phyloP scores from a whole-genome alignment of 2,329 filamentous ascomycete genomes.

The Phoma sp. region DNA sequence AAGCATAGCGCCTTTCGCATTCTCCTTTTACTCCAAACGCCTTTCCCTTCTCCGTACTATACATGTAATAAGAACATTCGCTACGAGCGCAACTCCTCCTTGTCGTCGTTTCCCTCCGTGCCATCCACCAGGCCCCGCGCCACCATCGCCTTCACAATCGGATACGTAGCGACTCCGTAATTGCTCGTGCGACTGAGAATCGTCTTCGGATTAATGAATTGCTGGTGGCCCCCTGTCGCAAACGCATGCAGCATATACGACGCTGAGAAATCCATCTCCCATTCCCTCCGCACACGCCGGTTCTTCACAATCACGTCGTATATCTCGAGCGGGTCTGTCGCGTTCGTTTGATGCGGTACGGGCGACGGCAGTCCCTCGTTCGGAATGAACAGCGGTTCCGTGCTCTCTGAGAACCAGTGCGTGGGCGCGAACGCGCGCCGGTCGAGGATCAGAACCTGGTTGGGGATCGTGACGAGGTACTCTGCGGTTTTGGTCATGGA shows the following conservation, averaged over 20 bases:
- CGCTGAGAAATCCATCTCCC: slow-evolving; percentile 26
- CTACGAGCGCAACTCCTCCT: too few species aligned
- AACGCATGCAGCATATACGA: slow-evolving; percentile 31
- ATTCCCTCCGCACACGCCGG: slow-evolving; percentile 14
- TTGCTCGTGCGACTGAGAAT: slow-evolving; percentile 26
- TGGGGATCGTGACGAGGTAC: slow-evolving; percentile 18
- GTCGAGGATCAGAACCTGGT: slow-evolving; percentile 27
- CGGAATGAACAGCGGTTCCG: slow-evolving; percentile 16
- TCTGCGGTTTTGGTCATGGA: slow-evolving; percentile 20
- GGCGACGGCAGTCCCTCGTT: slow-evolving; percentile 11
- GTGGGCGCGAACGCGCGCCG: slow-evolving; percentile 26
- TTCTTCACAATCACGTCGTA: slow-evolving; percentile 21
- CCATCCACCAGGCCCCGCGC: slow-evolving; percentile 19
- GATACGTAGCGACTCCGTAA: slow-evolving; percentile 25
- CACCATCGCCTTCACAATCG: slow-evolving; percentile 24
- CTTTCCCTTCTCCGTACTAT: too few species aligned
- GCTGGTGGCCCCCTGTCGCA: slow-evolving; percentile 1
- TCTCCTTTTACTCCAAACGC: too few species aligned
- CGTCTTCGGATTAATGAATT: slow-evolving; percentile 21
- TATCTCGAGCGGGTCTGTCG: slow-evolving; percentile 17
- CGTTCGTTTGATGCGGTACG: not conserved
- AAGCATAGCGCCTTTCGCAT: too few species aligned
- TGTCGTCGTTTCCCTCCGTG: not conserved
- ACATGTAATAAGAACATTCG: too few species aligned
- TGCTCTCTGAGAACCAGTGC: slow-evolving; percentile 18